Conservation (phyloP, 2,329 filamentous ascomycete genomes). For the Trichoderma sp. region DNA sequence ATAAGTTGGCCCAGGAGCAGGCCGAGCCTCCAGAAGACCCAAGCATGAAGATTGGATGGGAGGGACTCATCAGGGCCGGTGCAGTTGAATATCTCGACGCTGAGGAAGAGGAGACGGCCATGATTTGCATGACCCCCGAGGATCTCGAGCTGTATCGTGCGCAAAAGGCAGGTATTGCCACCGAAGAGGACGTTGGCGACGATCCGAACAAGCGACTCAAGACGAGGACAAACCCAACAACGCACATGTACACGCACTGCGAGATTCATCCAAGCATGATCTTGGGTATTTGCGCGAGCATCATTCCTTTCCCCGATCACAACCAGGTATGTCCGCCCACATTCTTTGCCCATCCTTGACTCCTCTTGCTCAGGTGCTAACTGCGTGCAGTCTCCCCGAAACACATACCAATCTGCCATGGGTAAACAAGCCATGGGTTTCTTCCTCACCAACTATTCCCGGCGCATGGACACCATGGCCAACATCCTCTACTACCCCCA, state of each 20-base stretch:
- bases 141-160: slow-evolving; percentile 80
- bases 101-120: slow-evolving; percentile 96
- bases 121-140: slow-evolving; percentile 99
- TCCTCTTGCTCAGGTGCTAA: not conserved
- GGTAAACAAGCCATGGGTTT: slow-evolving; percentile 99
- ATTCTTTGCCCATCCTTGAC: not conserved
- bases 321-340: slow-evolving; percentile 66
- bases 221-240: slow-evolving; percentile 81
- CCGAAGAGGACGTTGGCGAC: slow-evolving; percentile 61
- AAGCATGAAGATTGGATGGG: slow-evolving; percentile 76
- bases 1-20: slow-evolving; percentile 74
- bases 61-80: slow-evolving; percentile 78
- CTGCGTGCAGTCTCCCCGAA: slow-evolving; percentile 80
- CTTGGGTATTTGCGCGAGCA: slow-evolving; percentile 95
- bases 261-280: slow-evolving; percentile 99
- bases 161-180: slow-evolving; percentile 65
- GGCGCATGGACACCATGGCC: slow-evolving; percentile 99
- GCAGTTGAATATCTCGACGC: slow-evolving; percentile 96
- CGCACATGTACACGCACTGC: slow-evolving; percentile 95
- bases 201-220: slow-evolving; percentile 87
- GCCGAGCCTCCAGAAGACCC: slow-evolving; percentile 64
- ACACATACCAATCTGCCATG: slow-evolving; percentile 99
- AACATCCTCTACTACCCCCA: slow-evolving; percentile 99
- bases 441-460: slow-evolving; percentile 94
- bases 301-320: slow-evolving; percentile 99